phyloP scores from a whole-genome alignment of 2,329 filamentous ascomycete genomes.

The Elsinoe ampelina region DNA sequence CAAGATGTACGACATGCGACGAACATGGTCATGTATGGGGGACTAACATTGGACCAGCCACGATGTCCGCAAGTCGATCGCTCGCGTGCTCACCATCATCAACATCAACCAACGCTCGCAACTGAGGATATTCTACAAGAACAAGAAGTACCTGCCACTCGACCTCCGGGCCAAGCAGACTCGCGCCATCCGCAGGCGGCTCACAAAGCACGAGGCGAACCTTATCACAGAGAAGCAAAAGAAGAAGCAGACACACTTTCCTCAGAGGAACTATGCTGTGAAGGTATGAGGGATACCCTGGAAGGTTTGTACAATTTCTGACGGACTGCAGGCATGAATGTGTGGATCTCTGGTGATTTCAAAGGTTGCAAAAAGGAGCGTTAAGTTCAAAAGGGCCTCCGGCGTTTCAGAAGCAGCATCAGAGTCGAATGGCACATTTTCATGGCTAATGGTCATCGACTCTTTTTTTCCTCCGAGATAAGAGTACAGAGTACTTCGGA shows the following conservation, averaged over 20 bases:
- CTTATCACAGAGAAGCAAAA: constrained; percentile 85
- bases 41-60: constrained; percentile 50
- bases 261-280: constrained; percentile 96
- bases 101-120: constrained; percentile 98
- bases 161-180: constrained; percentile 98
- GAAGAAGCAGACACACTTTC: constrained; percentile 95
- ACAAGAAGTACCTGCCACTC: constrained; percentile 98
- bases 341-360: constrained; percentile 11
- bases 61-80: constrained; percentile 99
- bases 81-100: constrained; percentile 97
- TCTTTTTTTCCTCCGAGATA: constrained; percentile 9
- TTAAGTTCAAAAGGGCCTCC: constrained; percentile 11
- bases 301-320: neutral
- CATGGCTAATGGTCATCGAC: constrained; percentile 13
- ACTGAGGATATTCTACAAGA: constrained; percentile 98
- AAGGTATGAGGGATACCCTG: constrained; percentile 56
- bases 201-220: constrained; percentile 83
- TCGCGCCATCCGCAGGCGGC: constrained; percentile 89
- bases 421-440: constrained; percentile 14
- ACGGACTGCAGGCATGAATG: constrained; percentile 4
- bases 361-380: constrained; percentile 13
- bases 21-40: neutral
- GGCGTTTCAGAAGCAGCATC: constrained; percentile 15
- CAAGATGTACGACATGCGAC: constrained; percentile 67
- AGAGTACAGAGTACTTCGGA: constrained; percentile 8